Evolutionary conservation across 495 filamentous ascomycete species (phyloP).

Genomic region (Stereocaulon alpinum): DNA sequence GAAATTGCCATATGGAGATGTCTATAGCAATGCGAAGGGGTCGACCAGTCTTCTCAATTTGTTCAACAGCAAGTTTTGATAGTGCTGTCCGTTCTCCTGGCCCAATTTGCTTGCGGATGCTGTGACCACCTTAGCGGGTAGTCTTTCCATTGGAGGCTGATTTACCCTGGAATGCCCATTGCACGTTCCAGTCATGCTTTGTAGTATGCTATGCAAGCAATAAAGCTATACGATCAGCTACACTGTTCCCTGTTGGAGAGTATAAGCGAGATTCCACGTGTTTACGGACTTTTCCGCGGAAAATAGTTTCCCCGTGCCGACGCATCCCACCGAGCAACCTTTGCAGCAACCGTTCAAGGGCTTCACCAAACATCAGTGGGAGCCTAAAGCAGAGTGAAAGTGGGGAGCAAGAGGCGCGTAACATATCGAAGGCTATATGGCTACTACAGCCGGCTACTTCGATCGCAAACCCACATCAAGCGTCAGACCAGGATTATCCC

Average conservation of each 20-base stretch:
- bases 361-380: background rate
- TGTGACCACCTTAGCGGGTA: conserved; percentile 29
- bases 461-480: conserved; percentile 25
- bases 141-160: background rate
- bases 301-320: background rate
- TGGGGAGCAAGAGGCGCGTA: background rate
- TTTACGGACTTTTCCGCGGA: background rate
- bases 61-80: conserved; percentile 67
- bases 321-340: conserved; percentile 1
- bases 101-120: conserved; percentile 84
- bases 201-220: background rate
- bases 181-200: background rate
- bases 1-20: conserved; percentile 95
- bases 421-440: background rate
- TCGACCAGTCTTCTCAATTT: conserved; percentile 55
- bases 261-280: background rate
- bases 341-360: background rate
- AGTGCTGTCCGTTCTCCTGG: conserved; percentile 69
- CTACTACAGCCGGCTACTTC: conserved; percentile 16
- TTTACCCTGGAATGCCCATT: conserved; percentile 56
- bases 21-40: conserved; percentile 88
- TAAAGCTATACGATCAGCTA: background rate
- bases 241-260: background rate
- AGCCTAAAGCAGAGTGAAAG: background rate
- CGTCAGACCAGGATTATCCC: conserved; percentile 20